Evolutionary conservation across 163 green algal genomes (phyloP).

Genomic region (Scenedesmus sp.): DNA sequence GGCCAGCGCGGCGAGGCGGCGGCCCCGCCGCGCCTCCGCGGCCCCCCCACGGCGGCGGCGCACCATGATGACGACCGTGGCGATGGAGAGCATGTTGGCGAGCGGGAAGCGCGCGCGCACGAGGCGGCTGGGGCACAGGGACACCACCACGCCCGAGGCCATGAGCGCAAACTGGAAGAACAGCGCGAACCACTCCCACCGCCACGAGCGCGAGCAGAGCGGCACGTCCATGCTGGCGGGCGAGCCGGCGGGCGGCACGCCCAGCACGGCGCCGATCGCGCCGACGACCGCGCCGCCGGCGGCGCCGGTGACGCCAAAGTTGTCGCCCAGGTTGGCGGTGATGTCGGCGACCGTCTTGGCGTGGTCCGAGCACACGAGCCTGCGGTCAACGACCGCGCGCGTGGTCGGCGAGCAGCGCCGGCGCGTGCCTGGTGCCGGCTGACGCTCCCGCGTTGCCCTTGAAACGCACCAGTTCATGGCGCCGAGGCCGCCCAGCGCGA

Average conservation of each 20-base stretch:
- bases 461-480: constrained; percentile 26
- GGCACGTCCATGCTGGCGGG: no score
- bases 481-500: constrained; percentile 30
- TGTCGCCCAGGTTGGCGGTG: not conserved
- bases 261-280: no score
- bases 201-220: constrained; percentile 3
- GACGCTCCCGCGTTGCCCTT: not conserved
- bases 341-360: constrained; percentile 13
- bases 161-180: constrained; percentile 22
- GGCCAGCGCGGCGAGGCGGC: not conserved
- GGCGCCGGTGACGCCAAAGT: not conserved
- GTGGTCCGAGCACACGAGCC: constrained; percentile 17
- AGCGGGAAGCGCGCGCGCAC: not conserved
- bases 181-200: constrained; percentile 18
- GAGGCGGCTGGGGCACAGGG: not conserved
- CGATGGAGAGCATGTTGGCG: not conserved
- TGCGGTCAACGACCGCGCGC: not conserved
- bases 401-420: not conserved
- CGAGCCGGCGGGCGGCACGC: not conserved
- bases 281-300: not conserved
- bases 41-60: not conserved
- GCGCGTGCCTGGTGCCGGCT: not conserved
- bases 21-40: not conserved
- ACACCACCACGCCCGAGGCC: not conserved
- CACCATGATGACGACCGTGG: constrained; percentile 25